Base-by-base conservation (phyloP, 805 yeast genomes). In the Metschnikowia shivogae region DNA sequence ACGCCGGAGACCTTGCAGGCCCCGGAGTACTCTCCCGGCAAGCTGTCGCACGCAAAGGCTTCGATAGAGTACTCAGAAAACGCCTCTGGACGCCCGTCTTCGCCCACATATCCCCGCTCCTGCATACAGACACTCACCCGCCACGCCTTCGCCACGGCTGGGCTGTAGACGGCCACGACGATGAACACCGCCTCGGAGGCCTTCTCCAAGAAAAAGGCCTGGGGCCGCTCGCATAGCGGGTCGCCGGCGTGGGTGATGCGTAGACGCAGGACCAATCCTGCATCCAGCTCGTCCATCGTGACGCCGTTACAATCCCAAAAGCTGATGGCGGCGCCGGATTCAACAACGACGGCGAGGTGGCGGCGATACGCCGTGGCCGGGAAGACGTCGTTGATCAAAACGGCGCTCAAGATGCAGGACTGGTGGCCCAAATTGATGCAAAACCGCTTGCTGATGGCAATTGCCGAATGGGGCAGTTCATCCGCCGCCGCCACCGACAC, bases 241-340 rank as follows among this genome's bases (percentile, higher is more conserved):
- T 43, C 33, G 10, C 46, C 43, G 1, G 50, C 48, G 6, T 42
- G 28, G 3, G 20, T 11, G 24, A 48, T 52, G 19, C 48, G 45
- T n/a, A 55, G 17, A 22, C 62, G 38, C 9, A 39, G 36, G 2
- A 65, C 43, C 36, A 67, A 49, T 1, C 47, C 56, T 0, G 64
- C 73, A n/a, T 63, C 60, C 39, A 55, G 50, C 38, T 64, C 66
- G 45, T 66, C 66, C 43, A 54, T 47, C 17, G 52, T 46, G 3
- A 59, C 55, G 8, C 70, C 65, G 39, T 66, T 58, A 43, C 89
- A 80, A 46, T 82, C 78, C 87, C 89, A 87, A 5, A 85, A 65
- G 10, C 79, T 70, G 10, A 88, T 48, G 35, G 46, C 51, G 4
- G 71, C 67, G 5, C 59, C 55, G 32, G 59, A 60, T 34, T 70